These are phyloP conservation scores for Ophiocordyceps camponoti-floridani DNA, from an alignment of 2,329 filamentous ascomycete genomes.

Conservation along the genomic window DNA sequence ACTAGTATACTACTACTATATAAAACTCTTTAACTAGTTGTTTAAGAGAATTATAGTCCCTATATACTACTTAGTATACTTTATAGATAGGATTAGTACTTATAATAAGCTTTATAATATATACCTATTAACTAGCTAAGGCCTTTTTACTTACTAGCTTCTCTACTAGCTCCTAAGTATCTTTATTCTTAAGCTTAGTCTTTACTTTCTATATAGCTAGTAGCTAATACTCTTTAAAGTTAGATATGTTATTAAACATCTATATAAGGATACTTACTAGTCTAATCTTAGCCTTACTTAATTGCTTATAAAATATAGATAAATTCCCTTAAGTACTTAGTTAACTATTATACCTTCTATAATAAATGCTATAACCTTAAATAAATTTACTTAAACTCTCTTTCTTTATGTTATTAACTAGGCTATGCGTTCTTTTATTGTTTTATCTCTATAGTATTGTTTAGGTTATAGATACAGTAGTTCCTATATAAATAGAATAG, in stretches of 20 bases:
- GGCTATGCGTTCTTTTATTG: too few relatives aligned
- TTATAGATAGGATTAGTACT: background rate
- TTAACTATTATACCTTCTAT: too few relatives aligned
- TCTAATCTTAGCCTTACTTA: too few relatives aligned
- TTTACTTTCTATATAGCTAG: background rate
- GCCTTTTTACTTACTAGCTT: background rate
- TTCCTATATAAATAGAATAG: too few relatives aligned
- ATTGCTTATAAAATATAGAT: too few relatives aligned
- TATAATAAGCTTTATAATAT: background rate
- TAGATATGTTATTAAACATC: background rate
- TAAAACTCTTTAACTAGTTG: background rate
- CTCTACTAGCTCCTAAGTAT: background rate
- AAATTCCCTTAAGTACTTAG: too few relatives aligned
- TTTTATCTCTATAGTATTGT: too few relatives aligned
- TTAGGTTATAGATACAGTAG: too few relatives aligned
- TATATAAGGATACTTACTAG: too few relatives aligned
- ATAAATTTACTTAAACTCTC: too few relatives aligned
- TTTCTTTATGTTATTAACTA: too few relatives aligned
- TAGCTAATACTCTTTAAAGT: background rate
- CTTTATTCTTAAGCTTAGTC: background rate
- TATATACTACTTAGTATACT: background rate
- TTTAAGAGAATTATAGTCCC: background rate
- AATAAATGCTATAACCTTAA: too few relatives aligned
- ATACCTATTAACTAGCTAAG: background rate
- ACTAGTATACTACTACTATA: background rate